Conservation (phyloP, 495 filamentous ascomycete genomes). For the Penicillium lividum region DNA sequence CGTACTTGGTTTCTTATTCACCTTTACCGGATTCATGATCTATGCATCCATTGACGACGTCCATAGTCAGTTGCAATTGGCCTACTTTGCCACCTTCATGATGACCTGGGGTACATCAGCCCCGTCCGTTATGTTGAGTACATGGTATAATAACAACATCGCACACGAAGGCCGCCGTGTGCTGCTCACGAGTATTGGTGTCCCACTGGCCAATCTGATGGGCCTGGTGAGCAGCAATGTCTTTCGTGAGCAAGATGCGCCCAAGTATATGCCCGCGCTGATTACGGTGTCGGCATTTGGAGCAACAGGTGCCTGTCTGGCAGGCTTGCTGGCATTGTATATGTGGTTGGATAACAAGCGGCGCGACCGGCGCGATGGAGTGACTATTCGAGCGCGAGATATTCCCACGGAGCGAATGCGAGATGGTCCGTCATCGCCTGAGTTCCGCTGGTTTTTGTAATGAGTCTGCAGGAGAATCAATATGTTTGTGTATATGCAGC, state of each 20-base stretch:
- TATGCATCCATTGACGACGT: slow-evolving; percentile 62
- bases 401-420: slow-evolving; percentile 65
- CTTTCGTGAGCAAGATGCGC: slow-evolving; percentile 65
- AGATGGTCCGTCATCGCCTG: slow-evolving; percentile 61
- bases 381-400: slow-evolving; percentile 59
- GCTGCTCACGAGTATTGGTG: slow-evolving; percentile 65
- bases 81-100: slow-evolving; percentile 77
- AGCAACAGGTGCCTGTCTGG: slow-evolving; percentile 57
- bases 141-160: slow-evolving; percentile 77
- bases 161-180: slow-evolving; percentile 70
- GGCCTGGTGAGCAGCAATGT: slow-evolving; percentile 70
- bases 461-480: background rate
- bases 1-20: slow-evolving; percentile 66
- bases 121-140: slow-evolving; percentile 49
- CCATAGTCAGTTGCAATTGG: slow-evolving; percentile 53
- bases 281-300: slow-evolving; percentile 73
- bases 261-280: slow-evolving; percentile 71
- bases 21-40: slow-evolving; percentile 71
- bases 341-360: slow-evolving; percentile 70
- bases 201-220: slow-evolving; percentile 75
- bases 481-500: no score
- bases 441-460: slow-evolving; percentile 66
- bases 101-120: slow-evolving; percentile 68
- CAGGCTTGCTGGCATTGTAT: slow-evolving; percentile 58
- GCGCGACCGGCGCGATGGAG: slow-evolving; percentile 61